phyloP scores from a whole-genome alignment of 495 filamentous ascomycete species.

The Aspergillus carlsbadensis region DNA sequence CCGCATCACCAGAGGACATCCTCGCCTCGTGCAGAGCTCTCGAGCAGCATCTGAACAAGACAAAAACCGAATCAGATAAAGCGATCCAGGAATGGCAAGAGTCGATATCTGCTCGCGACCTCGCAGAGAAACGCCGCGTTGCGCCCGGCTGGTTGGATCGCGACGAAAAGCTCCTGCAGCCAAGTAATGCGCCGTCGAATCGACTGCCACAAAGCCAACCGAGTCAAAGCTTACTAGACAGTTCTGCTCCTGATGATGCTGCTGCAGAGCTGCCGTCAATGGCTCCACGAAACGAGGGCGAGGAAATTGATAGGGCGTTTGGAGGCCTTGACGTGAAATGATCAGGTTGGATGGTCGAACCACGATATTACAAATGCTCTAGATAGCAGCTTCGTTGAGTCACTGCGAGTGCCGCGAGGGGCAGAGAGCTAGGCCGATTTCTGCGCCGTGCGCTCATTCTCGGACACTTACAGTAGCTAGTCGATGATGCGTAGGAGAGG shows the following conservation, averaged over 20 bases:
- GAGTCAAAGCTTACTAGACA: conserved; percentile 47
- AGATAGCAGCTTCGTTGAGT: no score
- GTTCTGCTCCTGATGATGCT: conserved; percentile 40
- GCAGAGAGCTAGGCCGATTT: no score
- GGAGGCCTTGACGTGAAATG: conserved; percentile 61
- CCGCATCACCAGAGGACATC: conserved; percentile 79
- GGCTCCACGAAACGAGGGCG: conserved; percentile 60
- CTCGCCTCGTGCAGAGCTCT: conserved; percentile 74
- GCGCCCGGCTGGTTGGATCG: conserved; percentile 95
- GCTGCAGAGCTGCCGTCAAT: conserved; percentile 43
- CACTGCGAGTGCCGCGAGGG: no score
- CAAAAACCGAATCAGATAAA: conserved; percentile 60
- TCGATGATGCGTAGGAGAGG: no score
- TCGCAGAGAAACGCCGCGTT: conserved; percentile 87
- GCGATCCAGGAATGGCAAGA: conserved; percentile 70
- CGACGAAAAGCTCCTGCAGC: conserved; percentile 79
- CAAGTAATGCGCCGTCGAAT: conserved; percentile 34
- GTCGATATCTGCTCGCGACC: conserved; percentile 67
- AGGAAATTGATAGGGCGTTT: conserved; percentile 87
- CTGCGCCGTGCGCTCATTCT: no score
- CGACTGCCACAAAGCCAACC: conserved; percentile 21
- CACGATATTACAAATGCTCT: no score
- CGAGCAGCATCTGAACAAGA: conserved; percentile 66
- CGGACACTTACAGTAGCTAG: no score
- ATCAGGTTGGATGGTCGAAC: conserved; percentile 17